Evolutionary conservation across 2,329 filamentous ascomycete genomes (phyloP).

Genomic region (Trichoderma pleuroti): DNA sequence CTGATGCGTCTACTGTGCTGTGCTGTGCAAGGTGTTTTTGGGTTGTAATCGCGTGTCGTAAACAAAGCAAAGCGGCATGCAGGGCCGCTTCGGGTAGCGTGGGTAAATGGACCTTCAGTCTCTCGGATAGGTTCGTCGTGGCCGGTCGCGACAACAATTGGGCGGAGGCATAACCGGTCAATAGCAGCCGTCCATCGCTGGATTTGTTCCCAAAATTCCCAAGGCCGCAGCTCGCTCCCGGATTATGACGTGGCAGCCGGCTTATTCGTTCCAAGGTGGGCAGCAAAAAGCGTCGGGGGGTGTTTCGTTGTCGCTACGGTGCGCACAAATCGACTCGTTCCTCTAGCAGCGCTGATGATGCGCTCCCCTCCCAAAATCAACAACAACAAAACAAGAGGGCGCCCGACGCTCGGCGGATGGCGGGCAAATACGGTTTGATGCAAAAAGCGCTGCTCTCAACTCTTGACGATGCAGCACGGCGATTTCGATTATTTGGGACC

Average conservation of each 20-base stretch:
- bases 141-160: conserved; percentile 20
- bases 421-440: neutral
- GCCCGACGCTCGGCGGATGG: neutral
- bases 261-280: conserved; percentile 13
- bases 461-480: conserved; percentile 1
- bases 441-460: neutral
- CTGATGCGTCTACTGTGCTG: neutral
- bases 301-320: neutral
- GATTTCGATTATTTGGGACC: neutral
- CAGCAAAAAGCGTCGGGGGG: conserved; percentile 6
- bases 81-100: conserved; percentile 14
- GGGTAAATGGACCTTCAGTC: conserved; percentile 9
- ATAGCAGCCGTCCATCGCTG: conserved; percentile 5
- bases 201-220: neutral
- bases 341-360: neutral
- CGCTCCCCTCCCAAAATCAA: neutral
- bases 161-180: conserved; percentile 25
- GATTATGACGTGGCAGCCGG: conserved; percentile 14
- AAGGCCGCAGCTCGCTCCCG: conserved; percentile 4
- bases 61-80: conserved; percentile 12
- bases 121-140: conserved; percentile 18
- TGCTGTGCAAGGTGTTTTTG: neutral
- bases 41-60: conserved; percentile 18
- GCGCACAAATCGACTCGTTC: conserved; percentile 15
- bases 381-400: neutral